Base-by-base conservation (phyloP, 768 basidiomycete genomes). In the Gloeopeniophorella convolvens region DNA sequence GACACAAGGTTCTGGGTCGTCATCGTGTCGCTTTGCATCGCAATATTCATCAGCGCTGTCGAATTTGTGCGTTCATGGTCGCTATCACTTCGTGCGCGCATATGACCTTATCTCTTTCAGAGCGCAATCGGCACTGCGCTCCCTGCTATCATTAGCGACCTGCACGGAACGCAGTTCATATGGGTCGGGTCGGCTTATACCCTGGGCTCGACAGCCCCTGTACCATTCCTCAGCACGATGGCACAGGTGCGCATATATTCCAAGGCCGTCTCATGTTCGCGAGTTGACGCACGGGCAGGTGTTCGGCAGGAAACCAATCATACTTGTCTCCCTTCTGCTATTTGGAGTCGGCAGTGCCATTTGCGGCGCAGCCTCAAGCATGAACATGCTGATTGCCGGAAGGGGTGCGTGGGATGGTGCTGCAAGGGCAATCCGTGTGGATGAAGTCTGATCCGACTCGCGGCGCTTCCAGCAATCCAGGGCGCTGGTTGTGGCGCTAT, bases 271-370 rank as follows among this genome's bases (percentile, higher is more conserved):
- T 5, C 26, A 16, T 9, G 20, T 23, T 20, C 15, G 18, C 3
- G 21, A 20, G 39, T 24, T 26, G 23, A 40, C 39, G n/a, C 26
- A 1, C 21, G 23, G n/a, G n/a, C n/a, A 61, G 26, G 44, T 61
- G 3, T 66, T 66, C 39, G 66, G 66, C 5, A 48, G 65, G 10
- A 56, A 54, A 15, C 56, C 59, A 15, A 50, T 60, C 11, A 48
- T 66, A 30, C 51, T 66, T n/a, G 40, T 46, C 12, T 56, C 60
- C 13, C 36, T 64, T 26, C 4, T 36, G 5, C 43, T 60, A 0
- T 64, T 64, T 45, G 59, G 58, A 10, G 15, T 63, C 2, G 70
- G 71, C 0, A 64, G 63, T n/a, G 67, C 65, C 0, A 23, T 72
- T 1, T 63, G 61, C 9, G 71, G 70, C 1, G 63, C 68, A 0